phyloP scores from a whole-genome alignment of 441 rosid species.

The Omphalea diandra region DNA sequence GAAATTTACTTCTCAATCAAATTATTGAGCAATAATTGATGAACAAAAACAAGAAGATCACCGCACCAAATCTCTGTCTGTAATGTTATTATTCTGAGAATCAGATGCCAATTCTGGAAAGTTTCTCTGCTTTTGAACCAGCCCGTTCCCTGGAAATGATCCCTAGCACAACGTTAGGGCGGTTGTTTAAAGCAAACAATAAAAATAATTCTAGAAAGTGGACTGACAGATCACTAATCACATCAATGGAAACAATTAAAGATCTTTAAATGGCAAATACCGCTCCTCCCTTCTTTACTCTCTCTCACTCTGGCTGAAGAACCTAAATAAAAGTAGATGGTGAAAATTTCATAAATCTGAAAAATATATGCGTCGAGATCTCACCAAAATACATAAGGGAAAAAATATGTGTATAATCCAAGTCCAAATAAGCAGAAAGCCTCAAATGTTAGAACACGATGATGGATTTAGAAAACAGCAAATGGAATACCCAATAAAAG shows the following conservation, averaged over 20 bases:
- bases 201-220: constrained; percentile 3
- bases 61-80: constrained; percentile 56
- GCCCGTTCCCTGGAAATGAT: constrained; percentile 59
- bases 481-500: neutral
- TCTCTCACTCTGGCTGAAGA: no score
- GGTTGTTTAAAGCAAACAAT: constrained; percentile 12
- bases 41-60: constrained; percentile 24
- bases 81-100: constrained; percentile 44
- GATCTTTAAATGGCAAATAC: neutral
- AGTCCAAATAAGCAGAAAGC: no score
- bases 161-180: constrained; percentile 31
- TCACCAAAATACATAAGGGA: no score
- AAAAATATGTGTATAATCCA: no score
- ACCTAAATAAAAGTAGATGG: no score
- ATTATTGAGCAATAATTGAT: constrained; percentile 3
- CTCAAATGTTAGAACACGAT: no score
- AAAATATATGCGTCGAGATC: no score
- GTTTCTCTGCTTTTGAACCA: constrained; percentile 36
- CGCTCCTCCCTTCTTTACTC: neutral
- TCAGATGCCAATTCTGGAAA: constrained; percentile 48
- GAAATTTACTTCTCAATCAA: neutral
- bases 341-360: no score
- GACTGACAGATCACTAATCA: constrained; percentile 3
- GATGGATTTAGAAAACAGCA: no score
- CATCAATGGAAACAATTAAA: neutral